Evolutionary conservation across 495 filamentous ascomycete species (phyloP).

Genomic region (Neurospora sp.): DNA sequence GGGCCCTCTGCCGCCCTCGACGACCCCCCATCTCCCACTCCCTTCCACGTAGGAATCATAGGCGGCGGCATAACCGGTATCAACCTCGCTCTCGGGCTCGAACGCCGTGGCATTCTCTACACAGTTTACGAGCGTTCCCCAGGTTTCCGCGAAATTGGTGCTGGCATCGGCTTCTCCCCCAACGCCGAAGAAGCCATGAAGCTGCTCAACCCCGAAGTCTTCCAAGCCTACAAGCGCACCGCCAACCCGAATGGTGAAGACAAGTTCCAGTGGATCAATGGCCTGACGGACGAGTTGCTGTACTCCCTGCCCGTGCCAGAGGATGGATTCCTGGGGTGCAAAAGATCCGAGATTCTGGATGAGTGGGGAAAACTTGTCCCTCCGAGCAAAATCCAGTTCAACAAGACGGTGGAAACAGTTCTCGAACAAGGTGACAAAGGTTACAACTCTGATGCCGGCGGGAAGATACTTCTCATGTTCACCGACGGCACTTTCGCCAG

Average conservation of each 20-base stretch:
- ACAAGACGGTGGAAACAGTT: slow-evolving; percentile 16
- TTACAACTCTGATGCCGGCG: slow-evolving; percentile 3
- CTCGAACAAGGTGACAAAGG: background rate
- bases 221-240: slow-evolving; percentile 24
- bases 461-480: slow-evolving; percentile 20
- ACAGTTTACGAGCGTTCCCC: slow-evolving; percentile 47
- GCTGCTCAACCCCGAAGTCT: slow-evolving; percentile 32
- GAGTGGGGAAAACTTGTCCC: slow-evolving; percentile 28
- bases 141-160: slow-evolving; percentile 46
- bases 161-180: slow-evolving; percentile 49
- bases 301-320: slow-evolving; percentile 28
- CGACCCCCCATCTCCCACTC: background rate
- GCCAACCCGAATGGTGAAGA: slow-evolving; percentile 30
- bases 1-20: slow-evolving; percentile 19
- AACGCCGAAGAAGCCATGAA: slow-evolving; percentile 47
- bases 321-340: slow-evolving; percentile 32
- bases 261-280: slow-evolving; percentile 36
- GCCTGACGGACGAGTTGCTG: slow-evolving; percentile 21
- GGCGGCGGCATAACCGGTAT: slow-evolving; percentile 54
- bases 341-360: slow-evolving; percentile 32
- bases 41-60: slow-evolving; percentile 43
- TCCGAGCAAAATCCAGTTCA: slow-evolving; percentile 15
- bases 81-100: slow-evolving; percentile 43
- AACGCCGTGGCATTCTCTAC: slow-evolving; percentile 37
- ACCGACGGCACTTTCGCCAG: slow-evolving; percentile 21